Evolutionary conservation across 2,329 filamentous ascomycete species (phyloP), one percentile per base, ranked within the genome.

Genomic region (Aureobasidium zeae): DNA sequence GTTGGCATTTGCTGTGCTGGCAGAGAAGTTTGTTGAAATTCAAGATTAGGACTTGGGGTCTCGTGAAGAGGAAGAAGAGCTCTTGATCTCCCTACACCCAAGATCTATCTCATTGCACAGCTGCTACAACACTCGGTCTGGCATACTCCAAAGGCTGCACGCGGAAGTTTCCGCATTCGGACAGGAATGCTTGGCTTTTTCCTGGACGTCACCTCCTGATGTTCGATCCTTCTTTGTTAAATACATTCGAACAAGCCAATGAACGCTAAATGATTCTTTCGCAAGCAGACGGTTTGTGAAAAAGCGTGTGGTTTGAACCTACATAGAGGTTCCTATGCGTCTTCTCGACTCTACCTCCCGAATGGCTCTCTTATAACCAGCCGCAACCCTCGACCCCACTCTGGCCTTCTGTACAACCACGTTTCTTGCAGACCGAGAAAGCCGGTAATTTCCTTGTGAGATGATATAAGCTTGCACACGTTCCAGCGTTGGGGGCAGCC

Each of bases 401-500:
- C 7, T 5, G 4, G 16, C 28, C 8, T 32, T 30, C 12, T 8
- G 1, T 2, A 13, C 28, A 3, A 41, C 37, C 4, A 41, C 28
- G n/a, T 3, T 6, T 10, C 37, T 20, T 3, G 8, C 13, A 13
- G 37, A 32, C 6, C 5, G 9, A 4, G 37, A 10, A 3, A 41
- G 20, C 2, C 28, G 10, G 11, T 16, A 29, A 12, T 9, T 7
- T 12, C 37, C 37, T 17, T 24, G 28, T 5, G 37, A 24, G 19
- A 2, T 19, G 20, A 41, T 41, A 20, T 41, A 32, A 11, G 28
- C 28, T 25, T 32, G 28, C 5, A 41, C 21, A 2, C 20, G 28
- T 17, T 31, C 37, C 11, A 41, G 28, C 2, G 37, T 41, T 25
- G 37, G 28, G 17, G 37, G 37, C 6, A 41, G 10, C 37, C 37